phyloP scores from a whole-genome alignment of 352 stramenopile genomes.

The Thalassiosira mediterranea region DNA sequence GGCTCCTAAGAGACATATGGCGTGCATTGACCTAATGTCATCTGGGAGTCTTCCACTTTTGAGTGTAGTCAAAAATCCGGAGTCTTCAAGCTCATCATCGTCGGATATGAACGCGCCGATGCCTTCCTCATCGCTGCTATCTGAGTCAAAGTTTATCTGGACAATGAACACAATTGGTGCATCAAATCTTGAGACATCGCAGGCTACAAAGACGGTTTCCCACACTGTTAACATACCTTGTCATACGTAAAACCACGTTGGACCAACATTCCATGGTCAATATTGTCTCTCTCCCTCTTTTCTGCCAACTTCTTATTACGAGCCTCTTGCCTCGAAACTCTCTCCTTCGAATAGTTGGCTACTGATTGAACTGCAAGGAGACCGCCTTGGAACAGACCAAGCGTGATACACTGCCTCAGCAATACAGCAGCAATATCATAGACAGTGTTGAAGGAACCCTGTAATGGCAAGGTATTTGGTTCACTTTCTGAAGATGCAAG shows the following conservation, averaged over 20 bases:
- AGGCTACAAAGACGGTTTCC: no score
- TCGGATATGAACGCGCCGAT: conserved; percentile 67
- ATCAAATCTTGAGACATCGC: no score
- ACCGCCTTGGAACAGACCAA: conserved; percentile 64
- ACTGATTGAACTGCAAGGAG: conserved; percentile 69
- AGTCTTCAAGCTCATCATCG: conserved; percentile 72
- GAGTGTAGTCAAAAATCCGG: conserved; percentile 57
- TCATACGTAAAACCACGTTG: conserved; percentile 55
- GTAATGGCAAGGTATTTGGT: no score
- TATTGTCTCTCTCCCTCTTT: conserved; percentile 17
- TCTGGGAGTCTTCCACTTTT: conserved; percentile 63
- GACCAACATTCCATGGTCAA: conserved; percentile 20
- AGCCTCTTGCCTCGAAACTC: conserved; percentile 43
- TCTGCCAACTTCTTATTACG: no score
- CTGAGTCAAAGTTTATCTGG: conserved; percentile 51
- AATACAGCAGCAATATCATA: conserved; percentile 74
- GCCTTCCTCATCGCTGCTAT: conserved; percentile 57
- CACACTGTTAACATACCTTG: conserved; percentile 32
- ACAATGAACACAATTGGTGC: no score
- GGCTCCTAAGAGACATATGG: conserved; percentile 61
- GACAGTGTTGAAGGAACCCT: conserved; percentile 69
- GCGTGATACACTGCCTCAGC: conserved; percentile 68
- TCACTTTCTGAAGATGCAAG: no score
- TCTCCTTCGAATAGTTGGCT: conserved; percentile 70
- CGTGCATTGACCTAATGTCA: conserved; percentile 68